Evolutionary conservation across 345 rosid species (phyloP), one percentile per base, ranked within the genome.

Genomic region (Linum tenue): DNA sequence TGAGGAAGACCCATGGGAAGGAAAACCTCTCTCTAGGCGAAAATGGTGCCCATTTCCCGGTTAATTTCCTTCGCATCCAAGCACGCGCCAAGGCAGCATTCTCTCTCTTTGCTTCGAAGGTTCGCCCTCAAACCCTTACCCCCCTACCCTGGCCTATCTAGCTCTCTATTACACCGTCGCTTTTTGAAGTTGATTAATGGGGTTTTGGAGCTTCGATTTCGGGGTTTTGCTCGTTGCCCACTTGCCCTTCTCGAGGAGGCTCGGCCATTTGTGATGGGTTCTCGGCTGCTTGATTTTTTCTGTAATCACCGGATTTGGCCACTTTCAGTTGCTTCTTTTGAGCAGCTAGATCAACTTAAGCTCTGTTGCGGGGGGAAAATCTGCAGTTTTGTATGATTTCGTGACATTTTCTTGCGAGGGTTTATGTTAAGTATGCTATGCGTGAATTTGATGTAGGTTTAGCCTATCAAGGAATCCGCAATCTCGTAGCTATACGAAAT

Each of bases 401-500:
- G 35, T 22, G 31, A 22, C 31, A 9, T 60, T 36, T 60, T 11
- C 15, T 14, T 2, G 14, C 37, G 9, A 7, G 15, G 37, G 37
- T 4, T 37, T 60, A 11, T 22, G 31, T 22, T 22, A 6, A 1
- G 37, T 39, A 36, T 38, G 14, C 43, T 37, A 4, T 60, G 43
- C 37, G 10, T 12, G 37, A 37, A 4, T 60, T 6, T 57, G 67
- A 9, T 69, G 62, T 63, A 70, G 75, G 85, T 71, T 76, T 78
- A 82, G 75, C 56, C 62, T 72, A 37, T 70, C 74, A 7, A 80
- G 72, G 69, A 72, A 79, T 67, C 74, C 74, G 65, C 96, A 81
- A 67, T 73, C 85, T 37, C 73, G 71, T 68, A 75, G 75, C 76
- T 85, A 74, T 79, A 42, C 71, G 43, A 83, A 80, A 70, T 79